Evolutionary conservation across 441 rosid genomes (phyloP), one percentile per base, ranked within the genome.

Genomic region (Pelargonium australe): DNA sequence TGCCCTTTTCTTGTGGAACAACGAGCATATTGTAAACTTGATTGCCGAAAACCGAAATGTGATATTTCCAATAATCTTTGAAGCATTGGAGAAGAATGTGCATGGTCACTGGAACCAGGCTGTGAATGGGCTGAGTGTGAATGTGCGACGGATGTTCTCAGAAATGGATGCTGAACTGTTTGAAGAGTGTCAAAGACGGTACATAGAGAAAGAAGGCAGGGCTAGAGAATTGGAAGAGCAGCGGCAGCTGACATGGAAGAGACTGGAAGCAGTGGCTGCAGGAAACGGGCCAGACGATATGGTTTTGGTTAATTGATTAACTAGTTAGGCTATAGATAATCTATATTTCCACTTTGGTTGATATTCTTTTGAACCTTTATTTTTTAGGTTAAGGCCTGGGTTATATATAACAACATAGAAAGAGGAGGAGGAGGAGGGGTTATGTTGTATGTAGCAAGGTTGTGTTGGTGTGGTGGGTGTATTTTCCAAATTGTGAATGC

Each of bases 1-100:
- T 74, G 84, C 98, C 62, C 86, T 93, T 57, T 93, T 93, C 79
- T 81, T 93, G 75, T 93, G 98, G 98, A 93, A 93, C 75, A 93
- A 86, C 47, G 98, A 93, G 77, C 96, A 91, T 72, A 78, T 93
- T 0, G 98, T 89, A 70, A 78, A 79, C 79, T 72, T 93, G 75
- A 89, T 89, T 0, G 93, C 96, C 14, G 93, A 93, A 80, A 88
- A 91, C 67, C 77, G 93, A 23, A 68, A 77, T 25, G 91, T 82
- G 55, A 75, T 91, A 62, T 69, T 93, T 40, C 97, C 95, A 3
- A 82, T 91, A 41, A 88, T 93, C 17, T 93, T 85, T 20, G 85
- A 84, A 63, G 87, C 98, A 13, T 69, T 93, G 78, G 97, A 93
- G 84, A 93, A 74, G 84, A 93, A 93, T 80, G 80, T 85, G 20